Percentiles rank a stretch among this genome's conserved stretches.
phyloP scores from a whole-genome alignment of 345 rosid species.

The Lepidium sativum region DNA sequence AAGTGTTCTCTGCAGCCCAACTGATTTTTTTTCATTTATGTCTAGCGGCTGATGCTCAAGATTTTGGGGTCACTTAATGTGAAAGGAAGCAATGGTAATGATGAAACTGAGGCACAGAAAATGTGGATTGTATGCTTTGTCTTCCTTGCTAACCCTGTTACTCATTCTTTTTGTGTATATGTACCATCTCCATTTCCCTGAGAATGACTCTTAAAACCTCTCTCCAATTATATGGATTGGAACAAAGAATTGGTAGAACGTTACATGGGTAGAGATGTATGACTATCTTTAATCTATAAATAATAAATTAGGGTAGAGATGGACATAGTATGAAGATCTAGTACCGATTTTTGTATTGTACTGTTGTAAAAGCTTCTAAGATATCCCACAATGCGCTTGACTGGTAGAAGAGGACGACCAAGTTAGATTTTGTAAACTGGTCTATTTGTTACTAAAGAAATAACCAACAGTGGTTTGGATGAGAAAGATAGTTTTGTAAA shows the following conservation, averaged over 20 bases:
- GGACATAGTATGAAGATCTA: not conserved
- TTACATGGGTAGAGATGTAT: conserved; percentile 84
- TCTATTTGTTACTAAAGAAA: not conserved
- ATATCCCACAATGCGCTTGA: not conserved
- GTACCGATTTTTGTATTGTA: not conserved
- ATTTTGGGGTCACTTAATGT: conserved; percentile 18
- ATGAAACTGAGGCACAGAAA: conserved; percentile 25
- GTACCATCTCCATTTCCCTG: not conserved
- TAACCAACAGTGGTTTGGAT: not conserved
- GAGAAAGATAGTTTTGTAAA: not conserved
- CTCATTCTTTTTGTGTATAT: not conserved
- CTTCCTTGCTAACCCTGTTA: not conserved
- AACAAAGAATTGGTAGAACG: conserved; percentile 52
- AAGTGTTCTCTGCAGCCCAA: conserved; percentile 6
- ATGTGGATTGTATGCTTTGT: conserved; percentile 45
- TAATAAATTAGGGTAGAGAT: not conserved
- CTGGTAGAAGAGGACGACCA: not conserved
- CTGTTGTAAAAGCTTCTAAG: not conserved
- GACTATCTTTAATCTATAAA: not conserved
- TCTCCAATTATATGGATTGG: conserved; percentile 38
- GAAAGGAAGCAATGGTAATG: conserved; percentile 9
- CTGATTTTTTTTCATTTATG: not conserved
- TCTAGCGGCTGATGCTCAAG: conserved; percentile 59
- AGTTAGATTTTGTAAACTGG: not conserved
- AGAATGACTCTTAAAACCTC: not conserved